Evolutionary conservation across 2,329 filamentous ascomycete genomes (phyloP).

Genomic region (Byssothecium circinans): DNA sequence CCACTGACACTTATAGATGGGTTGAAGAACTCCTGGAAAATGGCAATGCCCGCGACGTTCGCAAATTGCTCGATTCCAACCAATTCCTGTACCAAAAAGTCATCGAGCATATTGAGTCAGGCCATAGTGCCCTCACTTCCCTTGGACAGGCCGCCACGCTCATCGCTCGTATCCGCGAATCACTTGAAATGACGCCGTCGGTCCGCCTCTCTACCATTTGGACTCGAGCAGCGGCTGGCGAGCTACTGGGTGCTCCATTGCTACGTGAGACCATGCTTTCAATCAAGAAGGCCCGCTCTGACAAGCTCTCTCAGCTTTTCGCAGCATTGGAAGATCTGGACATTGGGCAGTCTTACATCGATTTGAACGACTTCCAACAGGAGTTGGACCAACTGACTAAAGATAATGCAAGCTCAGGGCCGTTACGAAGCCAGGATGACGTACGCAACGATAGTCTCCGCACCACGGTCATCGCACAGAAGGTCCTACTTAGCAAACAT

Average conservation of each 20-base stretch:
- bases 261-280: constrained; percentile 58
- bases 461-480: constrained; percentile 78
- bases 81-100: constrained; percentile 54
- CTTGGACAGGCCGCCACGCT: constrained; percentile 44
- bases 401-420: constrained; percentile 23
- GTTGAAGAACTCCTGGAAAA: constrained; percentile 46
- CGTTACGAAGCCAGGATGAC: constrained; percentile 74
- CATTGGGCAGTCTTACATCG: constrained; percentile 21
- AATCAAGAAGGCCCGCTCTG: constrained; percentile 63
- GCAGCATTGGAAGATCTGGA: constrained; percentile 32
- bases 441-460: constrained; percentile 69
- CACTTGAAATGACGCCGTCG: constrained; percentile 40
- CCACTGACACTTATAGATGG: constrained; percentile 23
- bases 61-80: constrained; percentile 63
- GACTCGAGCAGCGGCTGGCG: constrained; percentile 61
- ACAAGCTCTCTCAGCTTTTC: constrained; percentile 53
- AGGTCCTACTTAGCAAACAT: constrained; percentile 77
- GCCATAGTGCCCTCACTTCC: constrained; percentile 44
- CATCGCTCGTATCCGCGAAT: constrained; percentile 41
- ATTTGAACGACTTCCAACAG: constrained; percentile 28
- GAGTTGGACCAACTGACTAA: constrained; percentile 38
- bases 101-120: constrained; percentile 34
- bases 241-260: constrained; percentile 55
- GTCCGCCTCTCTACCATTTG: constrained; percentile 57
- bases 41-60: constrained; percentile 47